Percentiles rank a stretch among this genome's conserved stretches.
phyloP scores from a whole-genome alignment of 2,329 filamentous ascomycete genomes.

The Zalaria sp. region DNA sequence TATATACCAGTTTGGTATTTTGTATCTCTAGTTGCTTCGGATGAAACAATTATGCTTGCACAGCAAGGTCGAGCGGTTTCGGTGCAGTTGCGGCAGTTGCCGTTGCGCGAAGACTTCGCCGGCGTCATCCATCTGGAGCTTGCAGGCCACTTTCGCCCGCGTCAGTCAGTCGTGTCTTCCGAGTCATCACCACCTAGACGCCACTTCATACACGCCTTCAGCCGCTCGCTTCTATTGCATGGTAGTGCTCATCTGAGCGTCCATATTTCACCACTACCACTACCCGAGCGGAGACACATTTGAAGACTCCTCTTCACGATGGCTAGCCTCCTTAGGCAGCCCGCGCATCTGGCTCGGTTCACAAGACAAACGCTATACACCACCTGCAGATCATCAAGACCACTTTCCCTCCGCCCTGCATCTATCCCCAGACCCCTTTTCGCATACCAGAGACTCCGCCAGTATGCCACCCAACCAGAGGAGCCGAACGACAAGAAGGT shows the following conservation, averaged over 20 bases:
- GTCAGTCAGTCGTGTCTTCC: no score
- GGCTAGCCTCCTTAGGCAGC: constrained; percentile 19
- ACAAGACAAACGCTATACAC: constrained; percentile 19
- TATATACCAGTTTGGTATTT: no score
- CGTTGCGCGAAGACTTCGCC: no score
- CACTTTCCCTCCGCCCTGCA: constrained; percentile 20
- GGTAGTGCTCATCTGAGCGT: neutral
- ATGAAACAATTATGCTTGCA: no score
- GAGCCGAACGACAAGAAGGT: constrained; percentile 26
- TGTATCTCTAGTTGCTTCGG: no score
- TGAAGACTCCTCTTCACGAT: constrained; percentile 8
- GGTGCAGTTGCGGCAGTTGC: no score
- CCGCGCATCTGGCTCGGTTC: constrained; percentile 17
- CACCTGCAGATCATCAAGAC: constrained; percentile 19
- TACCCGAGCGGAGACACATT: neutral
- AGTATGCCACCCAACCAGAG: constrained; percentile 29
- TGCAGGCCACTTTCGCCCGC: no score
- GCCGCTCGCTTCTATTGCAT: neutral
- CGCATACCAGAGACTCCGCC: constrained; percentile 26
- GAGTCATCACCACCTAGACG: no score
- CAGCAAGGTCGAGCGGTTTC: no score
- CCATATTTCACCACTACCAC: neutral
- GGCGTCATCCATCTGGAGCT: no score
- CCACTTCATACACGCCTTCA: no score
- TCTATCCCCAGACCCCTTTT: constrained; percentile 28